A percentile compares a stretch with the other conserved stretches of the same genome.
Conservation (phyloP, 352 stramenopile genomes). For the Pythium volutum region DNA sequence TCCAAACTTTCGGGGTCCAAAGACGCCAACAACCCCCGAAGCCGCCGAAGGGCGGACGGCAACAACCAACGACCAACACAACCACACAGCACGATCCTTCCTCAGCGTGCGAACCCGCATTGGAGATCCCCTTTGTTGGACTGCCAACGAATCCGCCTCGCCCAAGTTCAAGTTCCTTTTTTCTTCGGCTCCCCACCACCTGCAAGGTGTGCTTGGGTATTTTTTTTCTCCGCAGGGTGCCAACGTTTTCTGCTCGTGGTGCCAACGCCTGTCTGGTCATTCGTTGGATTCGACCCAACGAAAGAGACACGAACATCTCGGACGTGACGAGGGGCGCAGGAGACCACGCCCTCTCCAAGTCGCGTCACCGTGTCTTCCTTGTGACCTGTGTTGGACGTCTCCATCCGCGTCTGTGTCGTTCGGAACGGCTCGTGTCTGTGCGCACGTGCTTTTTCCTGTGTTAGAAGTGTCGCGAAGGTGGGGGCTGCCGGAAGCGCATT, state of each 20-base stretch:
- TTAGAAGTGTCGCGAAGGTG: background rate
- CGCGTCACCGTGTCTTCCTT: conserved; percentile 5
- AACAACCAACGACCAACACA: conserved; percentile 9
- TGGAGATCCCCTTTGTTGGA: background rate
- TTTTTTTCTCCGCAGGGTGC: background rate
- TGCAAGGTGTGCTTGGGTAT: conserved; percentile 2
- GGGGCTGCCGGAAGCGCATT: conserved; percentile 15
- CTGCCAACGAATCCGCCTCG: background rate
- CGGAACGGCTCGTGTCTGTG: conserved; percentile 11
- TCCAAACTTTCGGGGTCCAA: conserved; percentile 1
- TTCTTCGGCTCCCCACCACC: background rate
- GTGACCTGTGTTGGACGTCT: conserved; percentile 3
- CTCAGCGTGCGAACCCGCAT: conserved; percentile 3
- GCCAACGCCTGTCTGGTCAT: background rate
- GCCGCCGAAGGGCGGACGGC: conserved; percentile 1
- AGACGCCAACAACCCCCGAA: conserved; percentile 1
- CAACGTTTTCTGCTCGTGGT: background rate
- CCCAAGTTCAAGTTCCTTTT: conserved; percentile 26
- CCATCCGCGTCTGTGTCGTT: background rate
- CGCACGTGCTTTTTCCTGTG: background rate
- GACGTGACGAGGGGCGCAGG: conserved; percentile 1
- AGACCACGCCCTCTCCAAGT: background rate
- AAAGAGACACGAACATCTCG: conserved; percentile 7
- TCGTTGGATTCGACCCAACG: conserved; percentile 5
- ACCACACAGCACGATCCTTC: conserved; percentile 1